Evolutionary conservation across 345 rosid genomes (phyloP).

Genomic region (Pugionium dolabratum): DNA sequence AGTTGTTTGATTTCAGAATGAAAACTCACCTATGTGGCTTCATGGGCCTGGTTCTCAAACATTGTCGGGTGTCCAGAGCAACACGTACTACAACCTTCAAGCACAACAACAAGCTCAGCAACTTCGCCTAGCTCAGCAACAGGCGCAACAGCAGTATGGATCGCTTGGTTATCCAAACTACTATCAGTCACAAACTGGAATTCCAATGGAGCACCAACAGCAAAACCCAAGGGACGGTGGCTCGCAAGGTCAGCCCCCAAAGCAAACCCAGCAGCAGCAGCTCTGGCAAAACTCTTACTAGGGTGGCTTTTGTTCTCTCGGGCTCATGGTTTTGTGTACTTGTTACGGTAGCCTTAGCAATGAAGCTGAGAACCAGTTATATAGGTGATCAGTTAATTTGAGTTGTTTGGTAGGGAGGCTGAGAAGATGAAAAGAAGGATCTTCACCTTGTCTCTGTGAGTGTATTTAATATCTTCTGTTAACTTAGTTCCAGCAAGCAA

Average conservation of each 20-base stretch:
- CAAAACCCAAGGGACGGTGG: conserved; percentile 69
- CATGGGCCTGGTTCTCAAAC: conserved; percentile 78
- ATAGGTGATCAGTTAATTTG: conserved; percentile 8
- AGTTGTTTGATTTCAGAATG: conserved; percentile 54
- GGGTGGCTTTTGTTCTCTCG: background rate
- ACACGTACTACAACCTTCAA: conserved; percentile 81
- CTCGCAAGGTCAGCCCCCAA: conserved; percentile 60
- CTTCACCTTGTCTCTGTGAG: conserved; percentile 15
- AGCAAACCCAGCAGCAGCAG: conserved; percentile 70
- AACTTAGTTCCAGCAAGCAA: conserved; percentile 22
- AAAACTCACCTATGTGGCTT: conserved; percentile 75
- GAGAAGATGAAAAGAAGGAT: background rate
- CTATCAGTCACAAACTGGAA: conserved; percentile 76
- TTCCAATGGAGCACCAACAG: conserved; percentile 82
- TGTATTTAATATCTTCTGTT: conserved; percentile 29
- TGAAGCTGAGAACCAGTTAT: conserved; percentile 17
- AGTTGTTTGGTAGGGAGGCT: conserved; percentile 18
- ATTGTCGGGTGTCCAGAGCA: conserved; percentile 62
- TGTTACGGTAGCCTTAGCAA: conserved; percentile 16
- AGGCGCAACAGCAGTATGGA: conserved; percentile 65
- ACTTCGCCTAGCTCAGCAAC: conserved; percentile 78
- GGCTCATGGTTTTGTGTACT: conserved; percentile 3
- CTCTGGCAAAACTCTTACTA: conserved; percentile 89
- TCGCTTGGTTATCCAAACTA: conserved; percentile 73
- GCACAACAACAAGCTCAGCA: conserved; percentile 68